A percentile compares a stretch with the other conserved stretches of the same genome.
phyloP scores from a whole-genome alignment of 179 eudicot genomes.

The Beta lomatogona region DNA sequence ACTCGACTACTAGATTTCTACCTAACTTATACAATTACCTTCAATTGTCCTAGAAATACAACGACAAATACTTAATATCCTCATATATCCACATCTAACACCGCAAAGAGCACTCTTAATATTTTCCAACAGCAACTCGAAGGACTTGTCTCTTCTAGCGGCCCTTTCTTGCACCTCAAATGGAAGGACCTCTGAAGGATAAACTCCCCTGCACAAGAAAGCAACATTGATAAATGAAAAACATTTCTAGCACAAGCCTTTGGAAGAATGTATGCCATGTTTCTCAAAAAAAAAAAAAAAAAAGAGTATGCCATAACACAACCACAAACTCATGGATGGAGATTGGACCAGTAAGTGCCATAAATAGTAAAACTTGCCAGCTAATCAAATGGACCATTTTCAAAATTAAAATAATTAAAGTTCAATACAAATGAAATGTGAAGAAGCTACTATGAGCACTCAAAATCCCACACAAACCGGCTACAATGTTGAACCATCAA shows the following conservation, averaged over 20 bases:
- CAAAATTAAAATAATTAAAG: too few species aligned
- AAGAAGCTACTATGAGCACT: too few species aligned
- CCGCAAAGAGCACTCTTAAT: slow-evolving; percentile 51
- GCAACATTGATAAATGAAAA: neutral
- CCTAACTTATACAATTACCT: slow-evolving; percentile 14
- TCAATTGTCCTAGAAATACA: slow-evolving; percentile 56
- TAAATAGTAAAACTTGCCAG: too few species aligned
- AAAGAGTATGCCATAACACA: neutral
- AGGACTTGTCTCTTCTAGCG: slow-evolving; percentile 23
- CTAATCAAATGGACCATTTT: too few species aligned
- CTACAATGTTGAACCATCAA: too few species aligned
- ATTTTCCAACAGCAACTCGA: slow-evolving; percentile 39
- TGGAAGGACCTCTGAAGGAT: slow-evolving; percentile 65
- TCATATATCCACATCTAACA: slow-evolving; percentile 60
- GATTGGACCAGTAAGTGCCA: too few species aligned
- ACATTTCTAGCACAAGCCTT: neutral
- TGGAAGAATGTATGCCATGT: neutral
- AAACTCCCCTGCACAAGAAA: slow-evolving; percentile 62
- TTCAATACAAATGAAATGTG: too few species aligned
- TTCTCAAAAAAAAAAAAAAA: too few species aligned
- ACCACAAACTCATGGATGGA: neutral
- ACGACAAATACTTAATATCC: slow-evolving; percentile 63
- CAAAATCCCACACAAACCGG: too few species aligned
- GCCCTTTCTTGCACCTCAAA: slow-evolving; percentile 40
- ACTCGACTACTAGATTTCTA: neutral